A percentile compares a stretch with the other conserved stretches of the same genome.
These are phyloP conservation scores for Apiotrichum gracile DNA, from an alignment of 1,284 basidiomycete genomes.

Conservation along the genomic window DNA sequence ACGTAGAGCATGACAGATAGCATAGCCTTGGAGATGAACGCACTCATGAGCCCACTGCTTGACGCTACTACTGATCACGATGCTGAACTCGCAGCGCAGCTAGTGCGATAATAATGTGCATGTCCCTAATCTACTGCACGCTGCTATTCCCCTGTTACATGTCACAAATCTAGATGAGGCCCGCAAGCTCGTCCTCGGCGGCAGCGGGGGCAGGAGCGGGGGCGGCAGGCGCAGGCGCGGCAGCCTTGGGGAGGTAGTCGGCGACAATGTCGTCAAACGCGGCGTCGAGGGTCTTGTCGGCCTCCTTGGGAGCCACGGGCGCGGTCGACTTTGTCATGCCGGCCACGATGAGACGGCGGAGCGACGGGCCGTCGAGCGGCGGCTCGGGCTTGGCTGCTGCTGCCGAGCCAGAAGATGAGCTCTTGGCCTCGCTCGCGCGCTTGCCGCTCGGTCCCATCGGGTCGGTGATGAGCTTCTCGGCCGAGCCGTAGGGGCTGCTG, in stretches of 20 bases:
- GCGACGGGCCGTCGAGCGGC: constrained; percentile 62
- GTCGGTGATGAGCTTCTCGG: constrained; percentile 60
- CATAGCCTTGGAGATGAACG: background rate
- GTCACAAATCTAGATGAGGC: constrained; percentile 25
- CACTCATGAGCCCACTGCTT: too few species aligned
- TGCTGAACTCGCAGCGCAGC: too few species aligned
- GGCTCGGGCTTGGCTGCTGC: constrained; percentile 24
- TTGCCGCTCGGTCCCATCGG: constrained; percentile 37
- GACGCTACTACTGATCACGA: too few species aligned
- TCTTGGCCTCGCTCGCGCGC: constrained; percentile 26
- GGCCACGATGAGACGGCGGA: constrained; percentile 65
- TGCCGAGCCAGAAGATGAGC: constrained; percentile 12
- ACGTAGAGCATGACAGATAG: too few species aligned
- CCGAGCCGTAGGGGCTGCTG: constrained; percentile 60
- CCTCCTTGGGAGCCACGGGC: constrained; percentile 18
- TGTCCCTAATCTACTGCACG: background rate
- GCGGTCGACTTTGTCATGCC: constrained; percentile 61
- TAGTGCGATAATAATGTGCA: too few species aligned
- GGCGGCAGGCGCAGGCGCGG: constrained; percentile 23
- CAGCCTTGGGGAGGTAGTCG: constrained; percentile 39
- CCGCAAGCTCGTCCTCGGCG: constrained; percentile 41
- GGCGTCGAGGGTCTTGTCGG: constrained; percentile 14
- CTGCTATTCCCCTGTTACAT: background rate
- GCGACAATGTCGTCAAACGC: constrained; percentile 44
- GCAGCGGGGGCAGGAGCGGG: constrained; percentile 12